Evolutionary conservation across 352 stramenopile genomes (phyloP), one percentile per base, ranked within the genome.

Genomic region (Pythium coloratum): DNA sequence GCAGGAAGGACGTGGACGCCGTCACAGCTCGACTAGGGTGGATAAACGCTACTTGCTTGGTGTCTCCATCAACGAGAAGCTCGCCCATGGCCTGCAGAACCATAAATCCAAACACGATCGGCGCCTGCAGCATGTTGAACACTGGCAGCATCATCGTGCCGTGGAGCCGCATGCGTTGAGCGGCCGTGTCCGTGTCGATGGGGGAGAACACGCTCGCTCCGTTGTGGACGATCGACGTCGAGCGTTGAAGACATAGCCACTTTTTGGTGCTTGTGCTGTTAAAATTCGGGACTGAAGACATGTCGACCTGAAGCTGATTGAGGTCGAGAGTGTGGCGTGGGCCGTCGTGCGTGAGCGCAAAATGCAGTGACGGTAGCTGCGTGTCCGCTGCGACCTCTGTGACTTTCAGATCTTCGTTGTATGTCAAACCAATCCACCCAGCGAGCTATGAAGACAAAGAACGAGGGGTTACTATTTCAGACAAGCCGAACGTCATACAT

Each of bases 91-190:
- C 54, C 30, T 78, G 55, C 13, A 92, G 69, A 7, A 79, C 80
- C 80, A 89, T 90, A 6, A 65, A 50, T 13, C 83, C 83, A 53
- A 92, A 84, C 58, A 82, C 70, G n/a, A 92, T 75, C 0, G 83
- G 81, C 7, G 75, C 66, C 33, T 90, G 75, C 32, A 83, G 67
- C 83, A 92, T 92, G 66, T 89, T 92, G 68, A 80, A 89, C 12
- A 91, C 72, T n/a, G 71, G 71, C 4, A 89, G 71, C 14, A 76
- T 66, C 10, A 78, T 72, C 0, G 71, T 78, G 20, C 79, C 75
- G 34, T 90, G 78, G 44, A 90, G 55, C 33, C 81, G 70, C 50
- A 88, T 84, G 12, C 81, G 76, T 18, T 76, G 70, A 0, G 78
- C 65, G 12, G 74, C 72, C 10, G 65, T 67, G 18, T 84, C 81